Base-by-base conservation (phyloP, 225 moss, liverwort and hornwort genomes). In the Pseudoscleropodium purum region DNA sequence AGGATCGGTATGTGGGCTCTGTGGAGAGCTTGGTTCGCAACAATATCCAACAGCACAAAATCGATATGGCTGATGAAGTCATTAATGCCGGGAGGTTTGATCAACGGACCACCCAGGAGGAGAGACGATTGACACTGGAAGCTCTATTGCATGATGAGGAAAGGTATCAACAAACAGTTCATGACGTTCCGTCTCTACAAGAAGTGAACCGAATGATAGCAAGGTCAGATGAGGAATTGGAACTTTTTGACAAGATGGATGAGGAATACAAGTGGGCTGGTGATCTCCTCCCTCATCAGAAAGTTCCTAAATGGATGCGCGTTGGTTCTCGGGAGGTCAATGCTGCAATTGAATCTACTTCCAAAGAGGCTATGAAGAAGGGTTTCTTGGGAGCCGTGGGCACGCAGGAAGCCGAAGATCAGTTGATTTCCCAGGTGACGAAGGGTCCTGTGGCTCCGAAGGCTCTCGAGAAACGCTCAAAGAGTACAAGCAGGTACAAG, bases 131-230 rank as follows among this genome's bases (percentile, higher is more conserved):
- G 80, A 99, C 99, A 33, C 90, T 99, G 84, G 99, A 99, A 94
- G 99, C 99, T 86, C 92, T 99, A 88, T 93, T 99, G 88, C 99
- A 99, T 91, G 99, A 99, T 81, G 99, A 99, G 81, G 99, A 99
- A 84, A 95, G 99, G 78, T 99, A 99, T 81, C 97, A 99, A 84
- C 95, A 99, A 92, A 97, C 97, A 54, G 97, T 99, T 70, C 99
- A 99, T 91, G 97, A 99, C 93, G 99, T 99, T 56, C 97, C 99
- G 23, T 96, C 97, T 60, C 92, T 99, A 84, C 99, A 97, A 93
- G 99, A 99, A 93, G 97, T 99, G 75, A 99, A 99, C 74, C 95
- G 99, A 82, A 99, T 99, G 99, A 97, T 99, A 86, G 99, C 99
- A 74, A 93, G 99, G 81, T 93, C 95, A 72, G 97, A 99, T 56